Conservation (phyloP, 1,139 yeast genomes). For the Suhomyces yuchorum region DNA sequence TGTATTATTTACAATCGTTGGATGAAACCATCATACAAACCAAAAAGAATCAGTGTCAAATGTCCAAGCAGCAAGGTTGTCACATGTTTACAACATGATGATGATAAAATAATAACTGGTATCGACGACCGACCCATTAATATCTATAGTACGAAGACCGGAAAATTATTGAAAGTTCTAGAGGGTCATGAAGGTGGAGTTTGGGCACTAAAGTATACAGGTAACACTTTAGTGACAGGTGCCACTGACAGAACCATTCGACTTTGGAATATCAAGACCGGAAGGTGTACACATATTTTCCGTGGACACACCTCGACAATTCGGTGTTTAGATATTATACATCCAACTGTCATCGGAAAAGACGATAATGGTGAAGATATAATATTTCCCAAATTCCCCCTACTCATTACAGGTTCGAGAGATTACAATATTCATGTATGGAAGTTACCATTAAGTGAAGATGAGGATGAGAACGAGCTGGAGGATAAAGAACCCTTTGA, state of each 20-base stretch:
- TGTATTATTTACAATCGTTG: slow-evolving; percentile 70
- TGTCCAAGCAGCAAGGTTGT: slow-evolving; percentile 78
- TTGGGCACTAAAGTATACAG: slow-evolving; percentile 92
- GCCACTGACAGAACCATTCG: slow-evolving; percentile 60
- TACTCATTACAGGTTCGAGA: slow-evolving; percentile 86
- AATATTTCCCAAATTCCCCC: slow-evolving; percentile 61
- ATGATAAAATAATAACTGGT: slow-evolving; percentile 87
- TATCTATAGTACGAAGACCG: slow-evolving; percentile 77
- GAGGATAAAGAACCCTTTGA: slow-evolving; percentile 29
- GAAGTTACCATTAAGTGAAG: slow-evolving; percentile 69
- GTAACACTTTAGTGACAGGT: slow-evolving; percentile 65
- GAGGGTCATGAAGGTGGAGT: slow-evolving; percentile 97
- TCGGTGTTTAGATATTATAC: slow-evolving; percentile 82
- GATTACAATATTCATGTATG: slow-evolving; percentile 89
- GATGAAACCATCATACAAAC: slow-evolving; percentile 76
- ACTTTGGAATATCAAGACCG: slow-evolving; percentile 61
- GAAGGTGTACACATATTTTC: slow-evolving; percentile 60
- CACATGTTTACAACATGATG: slow-evolving; percentile 92
- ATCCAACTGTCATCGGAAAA: slow-evolving; percentile 61
- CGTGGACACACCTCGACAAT: slow-evolving; percentile 93
- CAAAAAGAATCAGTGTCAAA: slow-evolving; percentile 69
- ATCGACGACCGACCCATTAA: slow-evolving; percentile 85
- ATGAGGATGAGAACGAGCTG: slow-evolving; percentile 29
- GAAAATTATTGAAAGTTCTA: slow-evolving; percentile 65
- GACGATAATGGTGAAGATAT: slow-evolving; percentile 66